Base-by-base conservation (phyloP, 2,329 filamentous ascomycete genomes). In the Karstenula rhodostoma region DNA sequence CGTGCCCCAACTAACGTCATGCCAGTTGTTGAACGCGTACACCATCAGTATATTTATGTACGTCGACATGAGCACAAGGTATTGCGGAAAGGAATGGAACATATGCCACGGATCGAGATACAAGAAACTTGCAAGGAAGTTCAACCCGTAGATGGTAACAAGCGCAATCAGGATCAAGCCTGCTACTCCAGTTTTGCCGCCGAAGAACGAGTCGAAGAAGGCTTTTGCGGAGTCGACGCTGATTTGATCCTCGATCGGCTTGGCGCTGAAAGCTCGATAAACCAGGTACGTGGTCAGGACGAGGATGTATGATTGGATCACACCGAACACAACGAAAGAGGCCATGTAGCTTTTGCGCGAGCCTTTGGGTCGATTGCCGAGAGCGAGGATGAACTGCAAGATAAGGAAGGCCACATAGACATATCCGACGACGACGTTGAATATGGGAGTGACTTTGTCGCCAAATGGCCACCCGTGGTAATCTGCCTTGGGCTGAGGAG, bases 41-140 rank as follows among this genome's bases (percentile, higher is more conserved):
- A 99, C 93, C 86, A 96, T 98, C 73, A 99, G 90, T 69, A 99
- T 95, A 85, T 99, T 99, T 88, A 97, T 94, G 82, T 97, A 98
- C 13, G 93, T 96, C 13, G 94, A 96, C 87, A 95, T 95, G 75
- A 97, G 88, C 58, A 97, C 82, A 71, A 98, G 84, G 78, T 98
- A 98, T 75, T 91, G 88, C n/a, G 91, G 91, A 87, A 97, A 99
- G 2, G 94, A 97, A 76, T 94, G 95, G 84, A 99, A 96, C 95
- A 99, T 98, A 86, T 99, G 95, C 95, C 95, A 99, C 23, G 95
- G 95, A 79, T 99, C 95, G 73, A 97, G 85, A 82, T 99, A 99
- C 81, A 99, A 83, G 86, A 98, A 97, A 3, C 94, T 97, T 6
- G 94, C 94, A 60, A 98, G 83, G 76, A 93, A 98, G 88, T 98